Conservation (phyloP, 352 stramenopile genomes). For the Globisporangium mamillatum region DNA sequence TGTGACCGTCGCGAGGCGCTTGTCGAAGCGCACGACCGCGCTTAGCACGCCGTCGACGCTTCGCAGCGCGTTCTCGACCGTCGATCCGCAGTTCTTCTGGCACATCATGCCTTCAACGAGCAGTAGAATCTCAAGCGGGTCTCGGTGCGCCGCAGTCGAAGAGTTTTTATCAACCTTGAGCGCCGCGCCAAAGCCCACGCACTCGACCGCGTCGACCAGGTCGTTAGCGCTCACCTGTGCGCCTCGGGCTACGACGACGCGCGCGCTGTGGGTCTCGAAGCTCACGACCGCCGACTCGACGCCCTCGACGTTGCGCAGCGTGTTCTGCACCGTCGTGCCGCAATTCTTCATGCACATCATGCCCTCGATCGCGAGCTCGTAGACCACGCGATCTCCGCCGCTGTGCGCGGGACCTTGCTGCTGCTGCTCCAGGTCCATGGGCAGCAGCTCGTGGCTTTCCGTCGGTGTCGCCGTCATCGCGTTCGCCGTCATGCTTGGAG, state of each 20-base stretch:
- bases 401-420: not conserved
- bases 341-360: constrained; percentile 97
- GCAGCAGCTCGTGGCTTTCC: constrained; percentile 2
- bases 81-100: constrained; percentile 94
- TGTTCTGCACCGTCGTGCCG: constrained; percentile 85
- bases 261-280: constrained; percentile 63
- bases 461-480: constrained; percentile 6
- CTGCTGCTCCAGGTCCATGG: constrained; percentile 8
- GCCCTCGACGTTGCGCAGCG: constrained; percentile 61
- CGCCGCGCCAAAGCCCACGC: constrained; percentile 70
- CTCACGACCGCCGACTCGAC: constrained; percentile 65
- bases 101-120: constrained; percentile 94
- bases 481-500: constrained; percentile 6
- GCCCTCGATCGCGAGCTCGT: constrained; percentile 86
- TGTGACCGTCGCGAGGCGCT: constrained; percentile 60
- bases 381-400: constrained; percentile 12
- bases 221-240: constrained; percentile 36
- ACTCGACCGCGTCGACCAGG: constrained; percentile 74
- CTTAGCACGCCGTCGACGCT: constrained; percentile 67
- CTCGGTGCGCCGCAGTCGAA: not conserved
- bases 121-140: constrained; percentile 47
- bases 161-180: constrained; percentile 23
- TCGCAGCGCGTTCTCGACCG: constrained; percentile 83
- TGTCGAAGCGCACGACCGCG: constrained; percentile 73
- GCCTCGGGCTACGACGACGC: constrained; percentile 45